Percentiles rank a stretch among this genome's conserved stretches.
Conservation (phyloP, 257 asterid species). For the Capsicum pubescens region DNA sequence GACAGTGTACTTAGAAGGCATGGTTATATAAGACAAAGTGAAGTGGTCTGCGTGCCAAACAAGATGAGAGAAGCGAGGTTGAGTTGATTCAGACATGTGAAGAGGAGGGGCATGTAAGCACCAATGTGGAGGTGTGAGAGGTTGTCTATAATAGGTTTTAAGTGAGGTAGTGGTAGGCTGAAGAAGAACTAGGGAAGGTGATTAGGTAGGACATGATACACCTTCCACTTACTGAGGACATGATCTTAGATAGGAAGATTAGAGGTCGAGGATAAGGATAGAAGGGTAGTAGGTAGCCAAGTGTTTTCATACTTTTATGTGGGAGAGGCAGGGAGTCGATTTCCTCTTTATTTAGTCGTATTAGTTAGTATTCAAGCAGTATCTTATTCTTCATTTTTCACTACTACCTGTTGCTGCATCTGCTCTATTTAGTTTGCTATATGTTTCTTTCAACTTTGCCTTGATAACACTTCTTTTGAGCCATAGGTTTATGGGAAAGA, state of each 20-base stretch:
- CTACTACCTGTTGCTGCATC: background rate
- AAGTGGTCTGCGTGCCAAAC: background rate
- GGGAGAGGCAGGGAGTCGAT: background rate
- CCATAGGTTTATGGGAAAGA: background rate
- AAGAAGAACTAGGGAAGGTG: background rate
- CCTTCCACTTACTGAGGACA: background rate
- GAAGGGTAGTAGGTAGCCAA: background rate
- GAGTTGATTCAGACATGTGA: background rate
- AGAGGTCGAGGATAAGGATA: background rate
- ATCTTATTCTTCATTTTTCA: background rate
- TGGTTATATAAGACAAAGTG: background rate
- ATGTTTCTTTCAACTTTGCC: constrained; percentile 6
- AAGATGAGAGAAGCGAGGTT: background rate
- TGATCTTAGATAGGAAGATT: background rate
- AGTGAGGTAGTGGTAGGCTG: background rate
- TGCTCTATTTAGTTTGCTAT: background rate
- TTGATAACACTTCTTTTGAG: constrained; percentile 14
- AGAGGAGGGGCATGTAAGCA: background rate
- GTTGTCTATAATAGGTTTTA: background rate
- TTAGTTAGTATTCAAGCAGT: background rate
- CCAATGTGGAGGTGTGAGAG: background rate
- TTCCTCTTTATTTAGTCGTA: background rate
- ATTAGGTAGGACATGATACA: background rate
- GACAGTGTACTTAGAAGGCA: background rate
- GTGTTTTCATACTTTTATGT: background rate